Evolutionary conservation across 257 asterid genomes (phyloP).

Genomic region (Scutellaria galericulata): DNA sequence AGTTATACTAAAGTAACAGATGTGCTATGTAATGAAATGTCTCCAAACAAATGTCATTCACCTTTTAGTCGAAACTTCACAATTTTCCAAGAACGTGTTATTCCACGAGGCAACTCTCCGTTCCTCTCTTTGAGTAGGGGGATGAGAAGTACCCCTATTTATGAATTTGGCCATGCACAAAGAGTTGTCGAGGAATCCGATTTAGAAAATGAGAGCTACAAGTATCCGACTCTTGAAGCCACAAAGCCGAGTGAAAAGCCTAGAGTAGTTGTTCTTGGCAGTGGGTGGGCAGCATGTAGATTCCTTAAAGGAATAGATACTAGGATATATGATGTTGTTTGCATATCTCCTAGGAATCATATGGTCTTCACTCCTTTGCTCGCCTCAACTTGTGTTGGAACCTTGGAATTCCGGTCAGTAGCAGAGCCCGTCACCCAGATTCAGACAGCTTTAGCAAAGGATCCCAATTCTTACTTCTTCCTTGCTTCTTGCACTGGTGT

Average conservation of each 20-base stretch:
- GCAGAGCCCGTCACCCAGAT: conserved; percentile 94
- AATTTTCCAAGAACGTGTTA: conserved; percentile 27
- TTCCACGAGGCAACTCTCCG: conserved; percentile 32
- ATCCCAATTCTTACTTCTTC: conserved; percentile 85
- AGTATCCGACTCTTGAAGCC: conserved; percentile 80
- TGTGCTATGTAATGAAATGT: conserved; percentile 33
- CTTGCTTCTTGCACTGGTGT: conserved; percentile 78
- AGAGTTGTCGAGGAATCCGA: conserved; percentile 54
- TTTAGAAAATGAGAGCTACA: conserved; percentile 56
- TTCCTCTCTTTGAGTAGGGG: conserved; percentile 62
- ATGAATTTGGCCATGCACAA: conserved; percentile 63
- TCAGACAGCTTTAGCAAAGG: conserved; percentile 81
- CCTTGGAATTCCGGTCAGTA: conserved; percentile 89
- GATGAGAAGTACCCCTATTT: conserved; percentile 55
- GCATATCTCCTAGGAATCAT: conserved; percentile 94
- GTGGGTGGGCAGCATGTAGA: conserved; percentile 98
- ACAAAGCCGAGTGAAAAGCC: conserved; percentile 91
- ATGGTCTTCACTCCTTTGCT: conserved; percentile 97
- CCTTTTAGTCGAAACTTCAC: conserved; percentile 35
- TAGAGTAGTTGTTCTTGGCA: conserved; percentile 89
- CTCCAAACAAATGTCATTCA: conserved; percentile 34
- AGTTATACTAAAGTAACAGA: conserved; percentile 39
- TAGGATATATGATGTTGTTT: conserved; percentile 73
- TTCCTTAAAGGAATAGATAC: conserved; percentile 90
- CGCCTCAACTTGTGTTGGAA: conserved; percentile 97